These are phyloP conservation scores for Didymella pomorum DNA, from an alignment of 2,329 filamentous ascomycete genomes.

Conservation along the genomic window DNA sequence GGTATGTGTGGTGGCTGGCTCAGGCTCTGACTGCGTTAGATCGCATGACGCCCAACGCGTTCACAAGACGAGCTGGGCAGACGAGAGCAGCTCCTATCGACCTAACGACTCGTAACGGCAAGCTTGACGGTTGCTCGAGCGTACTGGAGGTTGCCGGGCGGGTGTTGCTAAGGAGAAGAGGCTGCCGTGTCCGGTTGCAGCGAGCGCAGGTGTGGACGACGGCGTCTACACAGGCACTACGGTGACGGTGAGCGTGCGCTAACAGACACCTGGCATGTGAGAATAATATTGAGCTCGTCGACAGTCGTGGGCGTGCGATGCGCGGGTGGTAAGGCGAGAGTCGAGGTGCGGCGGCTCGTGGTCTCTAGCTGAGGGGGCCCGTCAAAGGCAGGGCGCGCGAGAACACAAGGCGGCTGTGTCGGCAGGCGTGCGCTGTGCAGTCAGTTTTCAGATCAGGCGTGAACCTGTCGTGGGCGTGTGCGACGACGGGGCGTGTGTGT, in stretches of 20 bases:
- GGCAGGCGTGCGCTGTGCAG: conserved; percentile 29
- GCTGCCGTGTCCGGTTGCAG: conserved; percentile 39
- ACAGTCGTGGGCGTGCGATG: conserved; percentile 32
- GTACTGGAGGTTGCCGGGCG: conserved; percentile 21
- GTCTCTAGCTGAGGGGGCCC: conserved; percentile 31
- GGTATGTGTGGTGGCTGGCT: conserved; percentile 44
- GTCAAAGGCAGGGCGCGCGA: conserved; percentile 40
- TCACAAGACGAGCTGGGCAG: conserved; percentile 40
- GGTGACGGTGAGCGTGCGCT: conserved; percentile 27
- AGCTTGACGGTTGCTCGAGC: conserved; percentile 20
- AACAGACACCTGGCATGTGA: conserved; percentile 31
- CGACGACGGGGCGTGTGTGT: conserved; percentile 28
- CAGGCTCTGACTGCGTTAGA: conserved; percentile 49
- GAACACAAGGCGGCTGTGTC: conserved; percentile 28
- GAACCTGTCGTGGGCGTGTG: conserved; percentile 23
- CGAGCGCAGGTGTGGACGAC: conserved; percentile 27
- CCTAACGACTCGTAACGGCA: conserved; percentile 33
- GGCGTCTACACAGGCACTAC: conserved; percentile 34
- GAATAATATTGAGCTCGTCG: conserved; percentile 23
- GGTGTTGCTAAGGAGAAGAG: conserved; percentile 34
- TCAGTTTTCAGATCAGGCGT: conserved; percentile 20
- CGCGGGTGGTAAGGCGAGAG: conserved; percentile 36
- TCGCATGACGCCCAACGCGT: conserved; percentile 54
- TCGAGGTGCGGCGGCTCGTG: conserved; percentile 37
- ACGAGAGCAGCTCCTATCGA: conserved; percentile 36